phyloP scores from a whole-genome alignment of 2,329 filamentous ascomycete species.

The Calycina herbarum region DNA sequence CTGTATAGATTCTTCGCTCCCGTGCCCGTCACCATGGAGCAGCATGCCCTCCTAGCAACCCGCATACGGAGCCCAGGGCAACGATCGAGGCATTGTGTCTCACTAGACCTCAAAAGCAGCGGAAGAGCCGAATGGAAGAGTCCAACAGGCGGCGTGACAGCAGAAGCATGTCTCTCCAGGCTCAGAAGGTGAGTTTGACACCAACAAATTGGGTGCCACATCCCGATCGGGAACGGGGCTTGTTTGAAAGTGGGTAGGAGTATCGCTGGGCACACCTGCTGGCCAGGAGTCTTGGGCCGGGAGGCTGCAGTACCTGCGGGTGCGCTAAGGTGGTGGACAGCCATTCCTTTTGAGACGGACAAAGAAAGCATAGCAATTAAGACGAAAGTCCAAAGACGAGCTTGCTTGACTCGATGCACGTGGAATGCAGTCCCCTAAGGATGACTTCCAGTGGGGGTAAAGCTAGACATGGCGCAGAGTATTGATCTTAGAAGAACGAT shows the following conservation, averaged over 20 bases:
- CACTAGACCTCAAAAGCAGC: slow-evolving; percentile 29
- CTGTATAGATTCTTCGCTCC: slow-evolving; percentile 35
- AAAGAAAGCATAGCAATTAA: slow-evolving; percentile 43
- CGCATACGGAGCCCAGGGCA: slow-evolving; percentile 30
- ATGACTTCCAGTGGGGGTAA: slow-evolving; percentile 18
- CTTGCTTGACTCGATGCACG: slow-evolving; percentile 57
- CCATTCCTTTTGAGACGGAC: slow-evolving; percentile 42
- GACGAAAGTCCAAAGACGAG: slow-evolving; percentile 25
- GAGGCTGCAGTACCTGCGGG: slow-evolving; percentile 50
- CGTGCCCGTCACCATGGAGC: slow-evolving; percentile 32
- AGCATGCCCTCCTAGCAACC: slow-evolving; percentile 29
- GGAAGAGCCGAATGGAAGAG: slow-evolving; percentile 30
- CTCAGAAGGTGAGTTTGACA: slow-evolving; percentile 37
- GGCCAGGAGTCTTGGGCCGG: slow-evolving; percentile 39
- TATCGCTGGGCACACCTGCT: slow-evolving; percentile 33
- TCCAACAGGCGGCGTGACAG: slow-evolving; percentile 32
- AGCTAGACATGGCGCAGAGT: slow-evolving; percentile 12
- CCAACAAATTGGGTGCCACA: slow-evolving; percentile 33
- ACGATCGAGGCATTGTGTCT: slow-evolving; percentile 36
- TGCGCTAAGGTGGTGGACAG: slow-evolving; percentile 31
- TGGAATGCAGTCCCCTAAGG: slow-evolving; percentile 40
- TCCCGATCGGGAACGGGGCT: slow-evolving; percentile 34
- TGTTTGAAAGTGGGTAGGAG: slow-evolving; percentile 36
- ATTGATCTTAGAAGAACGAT: slow-evolving; percentile 11
- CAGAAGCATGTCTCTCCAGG: slow-evolving; percentile 27